Percentiles rank a stretch among this genome's conserved stretches.
Evolutionary conservation across 2,329 filamentous ascomycete genomes (phyloP).

Genomic region (Sordariomycetes sp.): DNA sequence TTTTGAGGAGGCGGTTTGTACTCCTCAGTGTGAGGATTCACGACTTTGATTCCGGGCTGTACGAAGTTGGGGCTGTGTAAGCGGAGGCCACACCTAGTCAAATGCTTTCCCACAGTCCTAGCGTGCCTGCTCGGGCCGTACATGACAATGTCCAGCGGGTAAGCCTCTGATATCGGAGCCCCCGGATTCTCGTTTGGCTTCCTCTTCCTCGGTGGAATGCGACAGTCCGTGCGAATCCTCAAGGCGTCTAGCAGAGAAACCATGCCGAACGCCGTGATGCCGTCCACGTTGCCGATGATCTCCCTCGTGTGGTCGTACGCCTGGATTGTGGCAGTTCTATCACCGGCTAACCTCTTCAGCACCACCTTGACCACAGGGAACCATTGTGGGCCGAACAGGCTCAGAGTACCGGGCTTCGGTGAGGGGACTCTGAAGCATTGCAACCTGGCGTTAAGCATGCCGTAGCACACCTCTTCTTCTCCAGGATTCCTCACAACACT

Average conservation of each 20-base stretch:
- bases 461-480: conserved; percentile 67
- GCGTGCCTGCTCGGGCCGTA: conserved; percentile 63
- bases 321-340: conserved; percentile 47
- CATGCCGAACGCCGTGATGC: conserved; percentile 51
- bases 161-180: conserved; percentile 42
- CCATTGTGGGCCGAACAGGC: conserved; percentile 41
- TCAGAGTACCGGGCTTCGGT: conserved; percentile 48
- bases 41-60: conserved; percentile 54
- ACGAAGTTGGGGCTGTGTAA: conserved; percentile 53
- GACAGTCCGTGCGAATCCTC: conserved; percentile 57
- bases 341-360: conserved; percentile 44
- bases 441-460: conserved; percentile 57
- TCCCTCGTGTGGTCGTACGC: conserved; percentile 59
- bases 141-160: conserved; percentile 59
- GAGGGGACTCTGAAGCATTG: conserved; percentile 56
- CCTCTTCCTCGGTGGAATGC: conserved; percentile 55
- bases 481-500: conserved; percentile 42
- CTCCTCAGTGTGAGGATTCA: conserved; percentile 59
- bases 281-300: conserved; percentile 66
- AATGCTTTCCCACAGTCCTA: conserved; percentile 49
- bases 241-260: conserved; percentile 58
- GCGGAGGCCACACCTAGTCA: conserved; percentile 51
- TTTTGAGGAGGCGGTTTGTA: conserved; percentile 25
- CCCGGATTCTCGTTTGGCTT: conserved; percentile 51
- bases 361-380: conserved; percentile 67